phyloP scores from a whole-genome alignment of 805 yeast genomes.

The Wickerhamiella kazuoi region DNA sequence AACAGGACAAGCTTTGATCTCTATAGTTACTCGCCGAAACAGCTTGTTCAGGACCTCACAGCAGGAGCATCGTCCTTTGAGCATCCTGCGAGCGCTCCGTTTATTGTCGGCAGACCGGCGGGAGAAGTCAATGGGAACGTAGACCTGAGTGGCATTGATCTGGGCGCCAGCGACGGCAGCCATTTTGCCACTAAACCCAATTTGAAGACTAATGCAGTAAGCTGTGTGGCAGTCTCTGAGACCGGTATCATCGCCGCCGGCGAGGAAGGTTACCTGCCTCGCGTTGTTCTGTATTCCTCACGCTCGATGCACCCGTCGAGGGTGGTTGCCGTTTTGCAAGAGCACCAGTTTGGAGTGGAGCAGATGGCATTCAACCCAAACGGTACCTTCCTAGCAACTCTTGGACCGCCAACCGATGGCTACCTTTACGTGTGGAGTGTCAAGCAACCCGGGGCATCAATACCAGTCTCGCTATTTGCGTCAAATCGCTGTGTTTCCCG shows the following conservation, averaged over 20 bases:
- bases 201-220: slow-evolving; percentile 14
- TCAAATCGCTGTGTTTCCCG: slow-evolving; percentile 48
- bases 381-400: slow-evolving; percentile 36
- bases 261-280: slow-evolving; percentile 51
- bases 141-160: background rate
- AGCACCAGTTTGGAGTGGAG: slow-evolving; percentile 50
- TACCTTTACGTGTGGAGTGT: slow-evolving; percentile 44
- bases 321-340: slow-evolving; percentile 33
- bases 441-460: slow-evolving; percentile 13
- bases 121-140: slow-evolving; percentile 1
- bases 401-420: slow-evolving; percentile 57
- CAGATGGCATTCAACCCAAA: slow-evolving; percentile 40
- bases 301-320: slow-evolving; percentile 16
- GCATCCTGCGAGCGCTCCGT: slow-evolving; percentile 1
- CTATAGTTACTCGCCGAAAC: slow-evolving; percentile 2
- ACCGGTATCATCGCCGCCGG: slow-evolving; percentile 44
- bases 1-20: background rate
- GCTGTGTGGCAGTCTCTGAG: slow-evolving; percentile 43
- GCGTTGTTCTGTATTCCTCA: slow-evolving; percentile 40
- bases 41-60: background rate
- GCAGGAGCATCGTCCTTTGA: slow-evolving; percentile 1
- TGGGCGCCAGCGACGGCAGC: slow-evolving; percentile 1
- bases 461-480: slow-evolving; percentile 25
- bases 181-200: slow-evolving; percentile 1
- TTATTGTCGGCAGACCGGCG: background rate